A percentile compares a stretch with the other conserved stretches of the same genome.
Evolutionary conservation across 495 filamentous ascomycete genomes (phyloP).

Genomic region (Zalerion maritima): DNA sequence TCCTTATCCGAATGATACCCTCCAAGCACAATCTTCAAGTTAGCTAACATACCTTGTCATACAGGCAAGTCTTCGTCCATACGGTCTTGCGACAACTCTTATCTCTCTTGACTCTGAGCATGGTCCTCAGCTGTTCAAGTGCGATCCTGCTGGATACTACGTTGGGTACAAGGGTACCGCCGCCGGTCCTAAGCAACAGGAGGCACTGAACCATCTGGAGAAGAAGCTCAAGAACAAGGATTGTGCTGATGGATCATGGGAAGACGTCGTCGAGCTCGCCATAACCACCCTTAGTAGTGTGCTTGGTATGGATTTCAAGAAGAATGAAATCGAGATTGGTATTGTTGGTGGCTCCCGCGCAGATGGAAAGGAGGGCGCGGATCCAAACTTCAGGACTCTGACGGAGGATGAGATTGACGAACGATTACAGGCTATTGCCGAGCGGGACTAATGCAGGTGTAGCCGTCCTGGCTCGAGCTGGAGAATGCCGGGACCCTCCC

Average conservation of each 20-base stretch:
- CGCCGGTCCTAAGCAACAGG: constrained; percentile 93
- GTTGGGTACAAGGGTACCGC: constrained; percentile 96
- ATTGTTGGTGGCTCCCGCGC: constrained; percentile 72
- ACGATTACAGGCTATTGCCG: constrained; percentile 88
- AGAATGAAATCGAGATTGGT: constrained; percentile 93
- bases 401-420: constrained; percentile 98
- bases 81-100: constrained; percentile 86
- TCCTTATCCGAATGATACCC: constrained; percentile 6
- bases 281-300: constrained; percentile 91
- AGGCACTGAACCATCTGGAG: constrained; percentile 93
- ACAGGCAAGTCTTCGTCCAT: constrained; percentile 94
- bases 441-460: constrained; percentile 72
- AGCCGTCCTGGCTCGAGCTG: too few relatives aligned
- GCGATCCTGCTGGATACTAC: constrained; percentile 94
- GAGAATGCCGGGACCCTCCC: too few relatives aligned
- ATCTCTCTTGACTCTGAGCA: constrained; percentile 86
- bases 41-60: constrained; percentile 1
- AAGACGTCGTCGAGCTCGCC: constrained; percentile 92
- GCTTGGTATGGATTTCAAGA: constrained; percentile 98
- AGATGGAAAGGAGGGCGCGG: constrained; percentile 68
- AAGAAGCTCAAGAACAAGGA: constrained; percentile 99
- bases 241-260: constrained; percentile 79
- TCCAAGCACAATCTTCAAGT: constrained; percentile 9
- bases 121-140: constrained; percentile 96
- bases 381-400: constrained; percentile 68